phyloP scores from a whole-genome alignment of 2,329 filamentous ascomycete genomes.

The Gyromitra esculenta region DNA sequence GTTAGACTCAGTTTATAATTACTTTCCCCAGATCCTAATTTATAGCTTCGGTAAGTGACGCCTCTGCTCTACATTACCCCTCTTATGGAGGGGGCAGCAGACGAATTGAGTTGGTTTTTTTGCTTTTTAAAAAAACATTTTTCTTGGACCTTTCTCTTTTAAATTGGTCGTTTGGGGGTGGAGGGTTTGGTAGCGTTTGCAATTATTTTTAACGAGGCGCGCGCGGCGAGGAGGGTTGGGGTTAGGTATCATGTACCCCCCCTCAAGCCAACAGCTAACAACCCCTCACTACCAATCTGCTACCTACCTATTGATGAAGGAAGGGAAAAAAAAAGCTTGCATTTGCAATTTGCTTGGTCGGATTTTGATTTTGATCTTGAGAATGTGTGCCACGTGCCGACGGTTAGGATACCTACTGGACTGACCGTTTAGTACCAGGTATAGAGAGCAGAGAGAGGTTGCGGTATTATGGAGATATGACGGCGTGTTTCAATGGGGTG shows the following conservation, averaged over 20 bases:
- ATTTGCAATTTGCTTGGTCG: slow-evolving; percentile 20
- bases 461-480: slow-evolving; percentile 43
- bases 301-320: slow-evolving; percentile 1
- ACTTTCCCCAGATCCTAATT: slow-evolving; percentile 9
- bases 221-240: slow-evolving; percentile 13
- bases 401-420: slow-evolving; percentile 45
- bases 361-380: slow-evolving; percentile 40
- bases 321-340: slow-evolving; percentile 4
- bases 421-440: slow-evolving; percentile 26
- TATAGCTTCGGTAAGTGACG: slow-evolving; percentile 11
- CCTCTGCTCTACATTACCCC: neutral
- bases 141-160: neutral
- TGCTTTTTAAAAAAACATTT: slow-evolving; percentile 18
- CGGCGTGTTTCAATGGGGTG: slow-evolving; percentile 28
- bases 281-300: slow-evolving; percentile 40
- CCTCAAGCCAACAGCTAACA: slow-evolving; percentile 29
- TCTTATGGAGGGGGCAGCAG: neutral
- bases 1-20: slow-evolving; percentile 31
- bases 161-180: neutral
- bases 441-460: slow-evolving; percentile 1
- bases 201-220: slow-evolving; percentile 13
- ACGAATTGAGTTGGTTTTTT: neutral
- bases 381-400: slow-evolving; percentile 31
- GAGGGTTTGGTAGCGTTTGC: slow-evolving; percentile 21
- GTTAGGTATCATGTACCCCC: slow-evolving; percentile 46